Base-by-base conservation (phyloP, 1,284 basidiomycete genomes). In the Gastroboletus turbinatus region DNA sequence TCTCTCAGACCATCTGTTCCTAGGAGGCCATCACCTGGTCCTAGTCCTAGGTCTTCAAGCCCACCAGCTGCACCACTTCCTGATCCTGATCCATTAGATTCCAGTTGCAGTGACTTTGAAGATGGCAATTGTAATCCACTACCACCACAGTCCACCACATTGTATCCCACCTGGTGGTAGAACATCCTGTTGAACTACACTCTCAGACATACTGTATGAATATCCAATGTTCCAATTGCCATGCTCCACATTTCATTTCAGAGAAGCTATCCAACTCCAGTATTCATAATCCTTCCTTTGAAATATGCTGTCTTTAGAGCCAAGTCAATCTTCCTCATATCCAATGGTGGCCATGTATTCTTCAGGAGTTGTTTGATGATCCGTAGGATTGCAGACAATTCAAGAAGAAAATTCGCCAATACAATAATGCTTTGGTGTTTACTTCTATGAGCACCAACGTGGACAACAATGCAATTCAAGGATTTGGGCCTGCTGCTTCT, bases 31-130 rank as follows among this genome's bases (percentile, higher is more conserved):
- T n/a, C n/a, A n/a, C n/a, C n/a, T n/a, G n/a, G n/a, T n/a, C n/a
- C n/a, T n/a, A n/a, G n/a, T n/a, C n/a, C n/a, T n/a, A n/a, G n/a
- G n/a, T n/a, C n/a, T n/a, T n/a, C n/a, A n/a, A n/a, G n/a, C n/a
- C n/a, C n/a, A n/a, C n/a, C 8, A 2, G 0, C 30, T 5, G 5
- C 13, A 1, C 30, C 30, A 5, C 1, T 0, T 13, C 13, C 30
- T 14, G 13, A 4, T 32, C 5, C 13, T 32, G 13, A 32, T 32
- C 5, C 32, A 32, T 32, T 5, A 1, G 32, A 32, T 32, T 32
- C 32, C 32, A 32, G 32, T 6, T 32, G 5, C 13, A 32, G 32
- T 14, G 32, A 32, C 1, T 32, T 13, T 32, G 32, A 32, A 32
- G 1, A 14, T 14, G 1, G 5, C 13, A 32, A 32, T 32, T 0